A percentile compares a stretch with the other conserved stretches of the same genome.
phyloP scores from a whole-genome alignment of 2,329 filamentous ascomycete species.

The Fusarium armeniacum region DNA sequence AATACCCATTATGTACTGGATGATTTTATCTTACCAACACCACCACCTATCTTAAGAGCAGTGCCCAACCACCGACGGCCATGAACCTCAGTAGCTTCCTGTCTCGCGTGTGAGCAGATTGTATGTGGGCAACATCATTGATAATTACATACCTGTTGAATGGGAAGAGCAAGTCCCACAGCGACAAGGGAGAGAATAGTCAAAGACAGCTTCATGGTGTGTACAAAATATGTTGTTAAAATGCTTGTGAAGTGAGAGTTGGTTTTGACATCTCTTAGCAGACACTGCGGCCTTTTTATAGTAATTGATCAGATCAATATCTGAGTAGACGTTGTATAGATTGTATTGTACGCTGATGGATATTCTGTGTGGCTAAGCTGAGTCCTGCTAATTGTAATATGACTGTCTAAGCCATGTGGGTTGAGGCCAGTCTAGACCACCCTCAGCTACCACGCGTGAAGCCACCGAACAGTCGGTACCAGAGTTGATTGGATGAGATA shows the following conservation, averaged over 20 bases:
- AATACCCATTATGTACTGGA: too few relatives aligned
- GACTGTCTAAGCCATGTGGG: not conserved
- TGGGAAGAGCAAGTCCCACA: not conserved
- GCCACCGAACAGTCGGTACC: not conserved
- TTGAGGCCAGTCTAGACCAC: not conserved
- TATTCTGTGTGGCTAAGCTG: not conserved
- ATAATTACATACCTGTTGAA: not conserved
- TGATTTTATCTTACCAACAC: too few relatives aligned
- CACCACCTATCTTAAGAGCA: too few relatives aligned
- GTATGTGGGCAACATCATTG: too few relatives aligned
- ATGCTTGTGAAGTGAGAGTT: not conserved
- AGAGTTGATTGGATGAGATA: not conserved
- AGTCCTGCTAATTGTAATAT: too few relatives aligned
- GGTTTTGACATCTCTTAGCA: too few relatives aligned
- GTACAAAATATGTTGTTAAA: not conserved
- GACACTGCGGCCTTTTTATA: not conserved
- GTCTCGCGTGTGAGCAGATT: too few relatives aligned
- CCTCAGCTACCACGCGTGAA: not conserved
- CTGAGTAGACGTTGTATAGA: rapidly evolving
- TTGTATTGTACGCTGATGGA: not conserved
- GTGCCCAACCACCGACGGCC: too few relatives aligned
- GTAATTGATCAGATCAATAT: not conserved
- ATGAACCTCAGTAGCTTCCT: not conserved
- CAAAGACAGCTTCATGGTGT: not conserved
- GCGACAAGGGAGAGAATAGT: not conserved